A percentile compares a stretch with the other conserved stretches of the same genome.
These are phyloP conservation scores for Mucor mucedo DNA, from an alignment of 371 early-diverging fungal genomes.

Conservation along the genomic window DNA sequence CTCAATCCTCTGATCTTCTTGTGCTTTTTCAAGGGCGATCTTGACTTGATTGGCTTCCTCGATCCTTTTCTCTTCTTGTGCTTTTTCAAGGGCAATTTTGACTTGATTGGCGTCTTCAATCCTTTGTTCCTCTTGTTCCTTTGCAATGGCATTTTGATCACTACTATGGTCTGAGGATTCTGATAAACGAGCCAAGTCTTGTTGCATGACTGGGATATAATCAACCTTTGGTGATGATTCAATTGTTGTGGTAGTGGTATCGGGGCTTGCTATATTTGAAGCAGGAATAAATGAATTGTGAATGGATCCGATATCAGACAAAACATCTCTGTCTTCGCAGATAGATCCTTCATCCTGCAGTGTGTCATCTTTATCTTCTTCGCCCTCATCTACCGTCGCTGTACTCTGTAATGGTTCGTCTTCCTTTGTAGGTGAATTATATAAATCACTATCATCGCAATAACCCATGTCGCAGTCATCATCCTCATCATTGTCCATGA, in stretches of 20 bases:
- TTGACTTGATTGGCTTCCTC: too few relatives aligned
- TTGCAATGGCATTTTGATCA: too few relatives aligned
- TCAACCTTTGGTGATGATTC: neutral
- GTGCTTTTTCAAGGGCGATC: too few relatives aligned
- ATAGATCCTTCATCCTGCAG: neutral
- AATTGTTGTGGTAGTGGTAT: neutral
- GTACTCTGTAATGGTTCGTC: neutral
- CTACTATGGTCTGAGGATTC: neutral
- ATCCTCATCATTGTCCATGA: too few relatives aligned
- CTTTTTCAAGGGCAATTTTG: too few relatives aligned
- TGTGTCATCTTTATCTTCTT: neutral
- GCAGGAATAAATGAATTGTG: conserved; percentile 2
- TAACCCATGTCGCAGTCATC: neutral
- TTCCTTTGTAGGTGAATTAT: too few relatives aligned
- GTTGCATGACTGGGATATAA: conserved; percentile 8
- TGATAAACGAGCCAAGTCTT: neutral
- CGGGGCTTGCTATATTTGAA: neutral
- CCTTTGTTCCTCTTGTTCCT: too few relatives aligned
- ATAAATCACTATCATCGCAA: neutral
- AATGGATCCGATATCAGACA: neutral
- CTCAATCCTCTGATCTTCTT: too few relatives aligned
- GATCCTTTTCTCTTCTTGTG: too few relatives aligned
- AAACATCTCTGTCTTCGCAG: neutral
- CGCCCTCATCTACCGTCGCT: neutral
- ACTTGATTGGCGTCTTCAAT: too few relatives aligned